Base-by-base conservation (phyloP, 768 basidiomycete genomes). In the Xerocomellus amylosporus region DNA sequence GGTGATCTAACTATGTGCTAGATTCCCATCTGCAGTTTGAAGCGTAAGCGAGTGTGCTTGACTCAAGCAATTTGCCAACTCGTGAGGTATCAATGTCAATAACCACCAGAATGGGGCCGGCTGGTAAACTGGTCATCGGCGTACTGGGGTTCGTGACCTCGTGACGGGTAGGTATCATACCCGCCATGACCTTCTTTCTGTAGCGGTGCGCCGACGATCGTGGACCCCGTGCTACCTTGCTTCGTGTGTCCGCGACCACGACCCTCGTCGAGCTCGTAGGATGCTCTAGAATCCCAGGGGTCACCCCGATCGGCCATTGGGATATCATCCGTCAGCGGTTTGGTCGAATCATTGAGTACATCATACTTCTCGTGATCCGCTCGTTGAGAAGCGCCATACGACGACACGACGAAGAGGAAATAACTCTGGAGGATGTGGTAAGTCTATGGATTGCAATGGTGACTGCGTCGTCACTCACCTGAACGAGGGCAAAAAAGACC, bases 301-400 rank as follows among this genome's bases (percentile, higher is more conserved):
- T 86, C 85, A 58, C 73, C 75, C 50, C 86, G 84, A 58, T 80
- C 76, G 56, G 76, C 78, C 74, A 90, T 78, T 10, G 84, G 83
- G 33, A 87, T 85, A 59, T 87, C 84, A 59, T 74, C 73, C 31
- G 76, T 79, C 53, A 83, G 68, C 45, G 79, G 77, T 58, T 76
- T 75, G 13, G 76, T 74, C 4, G 82, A 71, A 59, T 86, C 85
- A 66, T 85, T 84, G 53, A 90, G 76, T 24, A 83, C 81, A 64
- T 88, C 85, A 64, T 91, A 94, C 63, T 87, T 85, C 58, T 81
- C 81, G 66, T 93, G 90, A 63, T 93, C 92, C n/a, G 75, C 77
- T 30, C 83, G 84, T 70, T 96, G 93, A 13, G 81, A 78, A 17
- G 75, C 71, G 26, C 86, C 81, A 69, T 93, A 97, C 2, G 85